These are phyloP conservation scores for Phialemoniopsis sp. DNA, from an alignment of 2,329 filamentous ascomycete genomes.

Conservation along the genomic window DNA sequence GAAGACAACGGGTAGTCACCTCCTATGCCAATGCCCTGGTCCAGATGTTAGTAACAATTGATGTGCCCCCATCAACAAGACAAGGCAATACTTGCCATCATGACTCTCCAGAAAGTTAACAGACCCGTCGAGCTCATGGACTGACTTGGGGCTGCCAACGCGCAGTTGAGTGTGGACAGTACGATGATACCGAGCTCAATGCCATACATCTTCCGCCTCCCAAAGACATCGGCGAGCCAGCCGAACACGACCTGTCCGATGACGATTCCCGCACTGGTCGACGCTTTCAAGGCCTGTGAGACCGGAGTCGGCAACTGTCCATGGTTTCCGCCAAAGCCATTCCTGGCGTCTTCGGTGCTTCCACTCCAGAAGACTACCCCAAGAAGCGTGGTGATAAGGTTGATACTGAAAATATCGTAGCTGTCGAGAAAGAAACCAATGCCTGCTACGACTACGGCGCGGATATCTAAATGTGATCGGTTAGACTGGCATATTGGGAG, in stretches of 20 bases:
- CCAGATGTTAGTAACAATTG: background rate
- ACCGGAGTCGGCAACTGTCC: constrained; percentile 59
- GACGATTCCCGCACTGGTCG: constrained; percentile 74
- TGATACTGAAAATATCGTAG: constrained; percentile 79
- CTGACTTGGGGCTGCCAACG: constrained; percentile 57
- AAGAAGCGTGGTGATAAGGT: constrained; percentile 65
- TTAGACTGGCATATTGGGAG: background rate
- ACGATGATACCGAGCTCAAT: constrained; percentile 72
- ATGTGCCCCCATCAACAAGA: background rate
- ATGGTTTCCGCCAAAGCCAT: constrained; percentile 44
- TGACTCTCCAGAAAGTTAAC: constrained; percentile 70
- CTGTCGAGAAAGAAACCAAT: constrained; percentile 83
- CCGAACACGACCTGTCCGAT: constrained; percentile 76
- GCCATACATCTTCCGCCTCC: constrained; percentile 79
- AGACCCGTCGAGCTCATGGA: constrained; percentile 56
- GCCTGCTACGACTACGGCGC: constrained; percentile 71
- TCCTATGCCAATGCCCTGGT: constrained; percentile 66
- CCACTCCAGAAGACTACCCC: constrained; percentile 70
- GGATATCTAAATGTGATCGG: constrained; percentile 44
- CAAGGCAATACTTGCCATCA: constrained; percentile 53
- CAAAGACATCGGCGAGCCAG: constrained; percentile 70
- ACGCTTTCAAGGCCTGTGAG: constrained; percentile 75
- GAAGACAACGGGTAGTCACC: constrained; percentile 79
- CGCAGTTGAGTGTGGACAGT: constrained; percentile 63
- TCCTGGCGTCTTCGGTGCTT: constrained; percentile 21